Evolutionary conservation across 768 basidiomycete genomes (phyloP).

Genomic region (Boletellus emodensis): DNA sequence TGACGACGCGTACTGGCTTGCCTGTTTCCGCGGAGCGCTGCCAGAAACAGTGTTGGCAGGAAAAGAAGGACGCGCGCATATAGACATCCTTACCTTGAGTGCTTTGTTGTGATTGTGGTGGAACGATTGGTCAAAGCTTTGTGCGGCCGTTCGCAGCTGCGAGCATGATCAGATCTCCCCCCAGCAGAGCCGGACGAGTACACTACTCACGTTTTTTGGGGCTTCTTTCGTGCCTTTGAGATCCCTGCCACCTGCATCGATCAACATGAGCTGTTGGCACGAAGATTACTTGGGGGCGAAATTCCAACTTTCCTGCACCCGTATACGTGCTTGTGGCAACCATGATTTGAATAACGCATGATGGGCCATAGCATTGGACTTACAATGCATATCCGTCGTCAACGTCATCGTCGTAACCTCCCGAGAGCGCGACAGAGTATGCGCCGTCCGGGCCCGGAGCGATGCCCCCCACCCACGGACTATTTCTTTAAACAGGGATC

Average conservation of each 20-base stretch:
- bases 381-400: constrained; percentile 81
- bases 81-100: constrained; percentile 44
- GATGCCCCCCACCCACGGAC: constrained; percentile 85
- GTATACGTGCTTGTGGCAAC: constrained; percentile 61
- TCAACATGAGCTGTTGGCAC: neutral
- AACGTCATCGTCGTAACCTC: constrained; percentile 85
- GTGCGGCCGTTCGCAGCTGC: constrained; percentile 84
- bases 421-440: constrained; percentile 82
- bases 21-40: constrained; percentile 75
- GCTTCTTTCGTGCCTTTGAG: constrained; percentile 76
- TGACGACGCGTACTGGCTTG: constrained; percentile 82
- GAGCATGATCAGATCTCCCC: neutral
- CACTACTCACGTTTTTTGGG: constrained; percentile 72
- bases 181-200: neutral
- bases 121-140: constrained; percentile 80
- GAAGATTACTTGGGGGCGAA: neutral
- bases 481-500: constrained; percentile 25
- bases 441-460: constrained; percentile 58
- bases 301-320: constrained; percentile 53
- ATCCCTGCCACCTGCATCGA: constrained; percentile 67
- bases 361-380: constrained; percentile 29
- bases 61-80: neutral
- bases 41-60: neutral
- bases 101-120: constrained; percentile 69
- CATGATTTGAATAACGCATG: neutral